These are phyloP conservation scores for Cyberlindnera euphorbiae DNA, from an alignment of 805 yeast genomes.

Conservation along the genomic window DNA sequence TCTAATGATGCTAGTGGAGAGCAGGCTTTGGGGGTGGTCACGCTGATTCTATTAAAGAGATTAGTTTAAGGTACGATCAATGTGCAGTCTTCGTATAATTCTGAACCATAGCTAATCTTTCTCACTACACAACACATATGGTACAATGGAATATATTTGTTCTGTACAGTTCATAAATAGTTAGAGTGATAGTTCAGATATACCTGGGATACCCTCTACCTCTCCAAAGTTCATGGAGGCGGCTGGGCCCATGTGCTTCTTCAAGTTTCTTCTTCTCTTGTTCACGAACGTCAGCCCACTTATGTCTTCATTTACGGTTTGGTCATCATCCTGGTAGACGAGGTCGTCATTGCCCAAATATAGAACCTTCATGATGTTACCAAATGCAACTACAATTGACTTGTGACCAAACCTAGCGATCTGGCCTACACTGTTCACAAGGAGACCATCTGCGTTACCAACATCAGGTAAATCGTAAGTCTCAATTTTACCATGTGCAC, in stretches of 20 bases:
- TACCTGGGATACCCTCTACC: conserved; percentile 19
- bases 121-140: too few relatives aligned
- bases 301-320: conserved; percentile 35
- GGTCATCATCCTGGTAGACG: conserved; percentile 52
- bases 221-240: conserved; percentile 22
- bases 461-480: conserved; percentile 54
- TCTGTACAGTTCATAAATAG: too few relatives aligned
- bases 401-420: conserved; percentile 72
- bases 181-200: conserved; percentile 19
- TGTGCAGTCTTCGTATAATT: too few relatives aligned
- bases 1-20: too few relatives aligned
- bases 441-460: conserved; percentile 36
- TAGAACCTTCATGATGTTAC: conserved; percentile 64
- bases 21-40: too few relatives aligned
- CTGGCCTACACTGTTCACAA: conserved; percentile 55
- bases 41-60: too few relatives aligned
- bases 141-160: too few relatives aligned
- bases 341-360: conserved; percentile 74
- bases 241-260: conserved; percentile 9
- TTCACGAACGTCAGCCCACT: conserved; percentile 49
- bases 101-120: too few relatives aligned
- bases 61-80: too few relatives aligned
- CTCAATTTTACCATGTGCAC: conserved; percentile 57
- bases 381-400: conserved; percentile 70
- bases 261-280: conserved; percentile 38